These are phyloP conservation scores for Vanilla planifolia DNA, from an alignment of 106 monocot species.

Conservation along the genomic window DNA sequence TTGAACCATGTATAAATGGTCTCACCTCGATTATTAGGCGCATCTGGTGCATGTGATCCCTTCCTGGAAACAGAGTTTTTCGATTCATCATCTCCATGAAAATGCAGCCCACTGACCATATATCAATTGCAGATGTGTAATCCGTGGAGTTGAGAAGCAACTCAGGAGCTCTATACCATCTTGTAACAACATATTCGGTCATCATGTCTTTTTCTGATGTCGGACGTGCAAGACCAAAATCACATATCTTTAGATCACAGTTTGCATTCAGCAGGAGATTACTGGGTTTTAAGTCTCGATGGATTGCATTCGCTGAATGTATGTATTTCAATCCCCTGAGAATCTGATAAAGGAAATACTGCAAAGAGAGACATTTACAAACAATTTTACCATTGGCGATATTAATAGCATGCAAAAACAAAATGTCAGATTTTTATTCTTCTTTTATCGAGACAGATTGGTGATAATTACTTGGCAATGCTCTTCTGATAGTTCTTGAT, in stretches of 20 bases:
- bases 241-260: conserved; percentile 93
- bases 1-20: not conserved
- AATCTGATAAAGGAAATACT: conserved; percentile 98
- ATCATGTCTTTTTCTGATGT: conserved; percentile 78
- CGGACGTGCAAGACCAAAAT: conserved; percentile 90
- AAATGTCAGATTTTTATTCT: not conserved
- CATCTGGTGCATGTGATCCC: conserved; percentile 97
- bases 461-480: conserved; percentile 23
- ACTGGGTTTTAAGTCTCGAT: conserved; percentile 91
- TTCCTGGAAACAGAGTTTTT: conserved; percentile 74
- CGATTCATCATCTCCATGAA: conserved; percentile 96
- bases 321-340: conserved; percentile 93
- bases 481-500: conserved; percentile 33
- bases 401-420: not conserved
- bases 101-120: conserved; percentile 97
- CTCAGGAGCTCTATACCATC: conserved; percentile 97
- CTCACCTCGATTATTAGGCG: conserved; percentile 75
- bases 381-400: not conserved
- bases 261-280: conserved; percentile 86
- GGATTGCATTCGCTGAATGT: conserved; percentile 93
- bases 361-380: conserved; percentile 13
- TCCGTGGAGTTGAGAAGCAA: conserved; percentile 85
- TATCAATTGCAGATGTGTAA: conserved; percentile 90
- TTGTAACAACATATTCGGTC: conserved; percentile 95
- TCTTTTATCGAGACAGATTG: not conserved